Percentiles rank a stretch among this genome's conserved stretches.
Conservation (phyloP, 768 basidiomycete species). For the Suillus decipiens region DNA sequence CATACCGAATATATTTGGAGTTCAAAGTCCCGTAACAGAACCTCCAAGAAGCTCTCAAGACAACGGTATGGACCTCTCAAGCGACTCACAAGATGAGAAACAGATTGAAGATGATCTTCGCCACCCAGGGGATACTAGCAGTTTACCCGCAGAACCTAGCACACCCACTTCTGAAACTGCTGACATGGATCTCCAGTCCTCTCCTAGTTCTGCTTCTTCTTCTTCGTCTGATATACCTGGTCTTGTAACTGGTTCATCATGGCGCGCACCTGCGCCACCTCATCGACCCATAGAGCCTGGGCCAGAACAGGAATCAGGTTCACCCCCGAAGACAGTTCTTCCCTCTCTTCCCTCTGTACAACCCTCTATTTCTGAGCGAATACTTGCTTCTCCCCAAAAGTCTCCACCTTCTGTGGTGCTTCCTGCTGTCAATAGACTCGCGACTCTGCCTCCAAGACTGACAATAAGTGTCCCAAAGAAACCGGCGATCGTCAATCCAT, state of each 20-base stretch:
- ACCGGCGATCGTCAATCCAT: constrained; percentile 39
- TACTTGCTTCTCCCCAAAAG: constrained; percentile 10
- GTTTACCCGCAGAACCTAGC: constrained; percentile 22
- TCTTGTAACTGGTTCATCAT: constrained; percentile 34
- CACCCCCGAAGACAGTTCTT: constrained; percentile 17
- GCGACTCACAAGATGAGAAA: constrained; percentile 23
- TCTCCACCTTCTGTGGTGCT: constrained; percentile 14
- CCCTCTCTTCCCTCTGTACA: not conserved
- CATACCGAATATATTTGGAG: constrained; percentile 9
- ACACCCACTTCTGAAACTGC: constrained; percentile 35
- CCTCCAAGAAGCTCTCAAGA: constrained; percentile 11
- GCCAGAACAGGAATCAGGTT: constrained; percentile 11
- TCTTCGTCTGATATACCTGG: constrained; percentile 31
- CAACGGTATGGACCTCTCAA: constrained; percentile 15
- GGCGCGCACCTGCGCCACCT: constrained; percentile 18
- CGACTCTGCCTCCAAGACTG: constrained; percentile 6
- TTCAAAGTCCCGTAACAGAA: constrained; percentile 12
- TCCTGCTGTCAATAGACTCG: constrained; percentile 4
- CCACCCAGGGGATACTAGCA: constrained; percentile 27
- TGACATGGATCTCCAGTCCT: constrained; percentile 37
- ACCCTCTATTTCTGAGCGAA: constrained; percentile 19
- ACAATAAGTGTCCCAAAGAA: constrained; percentile 19
- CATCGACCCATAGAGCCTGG: constrained; percentile 28
- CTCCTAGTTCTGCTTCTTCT: constrained; percentile 29
- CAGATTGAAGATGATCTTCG: constrained; percentile 23